Evolutionary conservation across 495 filamentous ascomycete genomes (phyloP).

Genomic region (Tetracladium setigerum): DNA sequence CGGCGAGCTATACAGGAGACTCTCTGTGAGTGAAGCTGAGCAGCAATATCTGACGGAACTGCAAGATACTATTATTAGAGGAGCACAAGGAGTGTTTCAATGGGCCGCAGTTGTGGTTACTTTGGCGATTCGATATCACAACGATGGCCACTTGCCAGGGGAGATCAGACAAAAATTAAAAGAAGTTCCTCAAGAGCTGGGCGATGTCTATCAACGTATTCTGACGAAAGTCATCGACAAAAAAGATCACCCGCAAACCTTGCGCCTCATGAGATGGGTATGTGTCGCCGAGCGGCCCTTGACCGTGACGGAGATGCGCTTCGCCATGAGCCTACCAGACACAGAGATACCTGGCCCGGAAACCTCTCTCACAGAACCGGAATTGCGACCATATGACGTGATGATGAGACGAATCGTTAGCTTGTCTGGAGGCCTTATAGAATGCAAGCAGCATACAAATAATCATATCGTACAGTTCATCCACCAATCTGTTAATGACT

Average conservation of each 20-base stretch:
- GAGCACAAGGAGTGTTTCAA: constrained; percentile 25
- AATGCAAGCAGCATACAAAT: constrained; percentile 7
- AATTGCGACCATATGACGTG: background rate
- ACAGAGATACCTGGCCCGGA: background rate
- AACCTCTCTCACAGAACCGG: background rate
- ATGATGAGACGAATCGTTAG: constrained; percentile 18
- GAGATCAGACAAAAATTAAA: constrained; percentile 15
- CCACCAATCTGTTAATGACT: constrained; percentile 30
- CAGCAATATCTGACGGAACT: background rate
- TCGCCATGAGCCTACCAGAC: constrained; percentile 20
- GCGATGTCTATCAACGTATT: constrained; percentile 23
- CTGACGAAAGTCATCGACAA: constrained; percentile 8
- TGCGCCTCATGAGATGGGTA: constrained; percentile 28
- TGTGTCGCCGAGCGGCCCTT: constrained; percentile 24
- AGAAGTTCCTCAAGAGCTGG: constrained; percentile 20
- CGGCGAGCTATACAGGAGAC: background rate
- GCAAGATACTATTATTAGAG: constrained; percentile 14
- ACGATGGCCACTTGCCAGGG: constrained; percentile 4
- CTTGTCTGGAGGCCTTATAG: constrained; percentile 24
- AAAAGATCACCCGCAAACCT: constrained; percentile 8
- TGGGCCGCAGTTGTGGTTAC: constrained; percentile 21
- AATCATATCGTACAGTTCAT: constrained; percentile 25
- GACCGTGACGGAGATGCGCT: constrained; percentile 23
- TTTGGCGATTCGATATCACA: constrained; percentile 8
- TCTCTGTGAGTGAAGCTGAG: background rate